Conservation (phyloP, 2,329 filamentous ascomycete species). For the Cladorrhinum sp. region DNA sequence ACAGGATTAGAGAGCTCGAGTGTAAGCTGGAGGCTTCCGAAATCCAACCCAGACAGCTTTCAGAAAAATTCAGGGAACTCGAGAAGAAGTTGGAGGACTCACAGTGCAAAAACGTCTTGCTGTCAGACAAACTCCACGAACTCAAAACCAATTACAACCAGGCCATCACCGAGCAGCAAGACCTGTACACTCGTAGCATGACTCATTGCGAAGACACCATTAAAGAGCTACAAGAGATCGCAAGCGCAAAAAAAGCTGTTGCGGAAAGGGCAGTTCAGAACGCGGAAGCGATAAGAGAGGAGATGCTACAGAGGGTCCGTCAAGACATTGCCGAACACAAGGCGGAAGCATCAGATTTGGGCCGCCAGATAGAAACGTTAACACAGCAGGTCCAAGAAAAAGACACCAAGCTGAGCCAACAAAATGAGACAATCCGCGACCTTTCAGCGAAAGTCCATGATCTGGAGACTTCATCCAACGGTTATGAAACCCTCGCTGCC, state of each 20-base stretch:
- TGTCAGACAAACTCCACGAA: slow-evolving; percentile 36
- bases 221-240: slow-evolving; percentile 35
- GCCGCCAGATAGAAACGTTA: slow-evolving; percentile 16
- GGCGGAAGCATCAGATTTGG: slow-evolving; percentile 20
- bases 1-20: slow-evolving; percentile 25
- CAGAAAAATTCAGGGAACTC: slow-evolving; percentile 20
- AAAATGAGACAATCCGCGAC: slow-evolving; percentile 13
- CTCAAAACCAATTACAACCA: slow-evolving; percentile 43
- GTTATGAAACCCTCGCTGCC: slow-evolving; percentile 15
- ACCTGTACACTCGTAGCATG: slow-evolving; percentile 37
- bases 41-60: slow-evolving; percentile 16
- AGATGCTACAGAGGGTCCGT: slow-evolving; percentile 29
- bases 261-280: slow-evolving; percentile 32
- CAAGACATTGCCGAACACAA: slow-evolving; percentile 22
- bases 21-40: slow-evolving; percentile 29
- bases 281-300: slow-evolving; percentile 32
- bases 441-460: slow-evolving; percentile 16
- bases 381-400: slow-evolving; percentile 19
- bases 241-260: slow-evolving; percentile 23
- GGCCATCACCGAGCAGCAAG: slow-evolving; percentile 46
- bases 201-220: slow-evolving; percentile 35
- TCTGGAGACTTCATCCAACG: slow-evolving; percentile 14
- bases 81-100: slow-evolving; percentile 30
- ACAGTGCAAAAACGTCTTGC: slow-evolving; percentile 27
- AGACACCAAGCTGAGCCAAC: slow-evolving; percentile 14